These are phyloP conservation scores for Aulographum hederae DNA, from an alignment of 2,329 filamentous ascomycete species.

Conservation along the genomic window DNA sequence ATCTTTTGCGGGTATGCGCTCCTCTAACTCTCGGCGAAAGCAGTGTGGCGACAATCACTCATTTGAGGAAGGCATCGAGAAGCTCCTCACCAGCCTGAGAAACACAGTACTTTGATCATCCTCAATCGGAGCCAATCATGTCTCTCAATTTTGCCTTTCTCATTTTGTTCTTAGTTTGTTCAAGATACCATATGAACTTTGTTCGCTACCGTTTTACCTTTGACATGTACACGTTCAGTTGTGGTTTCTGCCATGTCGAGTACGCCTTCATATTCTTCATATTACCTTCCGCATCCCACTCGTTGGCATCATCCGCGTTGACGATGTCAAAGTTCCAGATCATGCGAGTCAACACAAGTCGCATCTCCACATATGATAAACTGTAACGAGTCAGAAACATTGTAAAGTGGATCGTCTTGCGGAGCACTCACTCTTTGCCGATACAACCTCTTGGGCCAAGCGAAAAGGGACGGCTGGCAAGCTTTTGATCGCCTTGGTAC, in stretches of 20 bases:
- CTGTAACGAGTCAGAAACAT: background rate
- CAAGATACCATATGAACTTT: too few species aligned
- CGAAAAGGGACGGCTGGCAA: constrained; percentile 14
- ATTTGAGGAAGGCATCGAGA: too few species aligned
- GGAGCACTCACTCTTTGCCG: constrained; percentile 12
- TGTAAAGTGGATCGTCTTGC: background rate
- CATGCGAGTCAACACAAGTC: background rate
- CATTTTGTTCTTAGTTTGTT: too few species aligned
- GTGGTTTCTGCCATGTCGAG: constrained; percentile 9
- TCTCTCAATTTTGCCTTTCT: too few species aligned
- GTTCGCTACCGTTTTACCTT: too few species aligned
- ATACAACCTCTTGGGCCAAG: constrained; percentile 15
- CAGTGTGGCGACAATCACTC: too few species aligned
- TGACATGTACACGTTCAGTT: constrained; percentile 10
- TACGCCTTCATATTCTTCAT: constrained; percentile 5
- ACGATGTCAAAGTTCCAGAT: constrained; percentile 1
- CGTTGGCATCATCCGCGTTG: background rate
- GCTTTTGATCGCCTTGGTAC: constrained; percentile 11
- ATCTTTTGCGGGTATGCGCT: too few species aligned
- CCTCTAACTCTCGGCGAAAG: too few species aligned
- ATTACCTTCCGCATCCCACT: background rate
- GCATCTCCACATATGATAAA: constrained; percentile 1
- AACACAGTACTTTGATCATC: too few species aligned
- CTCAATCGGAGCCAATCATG: too few species aligned
- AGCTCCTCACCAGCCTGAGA: too few species aligned